These are phyloP conservation scores for Colletotrichum lindemuthianum DNA, from an alignment of 2,329 filamentous ascomycete genomes.

Conservation along the genomic window DNA sequence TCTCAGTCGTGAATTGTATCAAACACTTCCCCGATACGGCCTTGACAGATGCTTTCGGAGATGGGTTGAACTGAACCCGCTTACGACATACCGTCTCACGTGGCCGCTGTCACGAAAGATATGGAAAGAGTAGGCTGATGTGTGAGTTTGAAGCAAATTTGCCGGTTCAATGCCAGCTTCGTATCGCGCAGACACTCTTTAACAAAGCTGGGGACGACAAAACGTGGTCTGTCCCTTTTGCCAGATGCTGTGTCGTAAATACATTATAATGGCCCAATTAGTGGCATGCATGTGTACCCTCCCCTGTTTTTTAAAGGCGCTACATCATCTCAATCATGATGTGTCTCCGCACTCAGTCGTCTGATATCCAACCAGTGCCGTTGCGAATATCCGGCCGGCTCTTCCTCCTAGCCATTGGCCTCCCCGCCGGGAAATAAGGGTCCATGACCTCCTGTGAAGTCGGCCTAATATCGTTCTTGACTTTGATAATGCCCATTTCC, in stretches of 20 bases:
- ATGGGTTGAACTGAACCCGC: not conserved
- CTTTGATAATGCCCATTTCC: slow-evolving; percentile 33
- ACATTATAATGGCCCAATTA: slow-evolving; percentile 15
- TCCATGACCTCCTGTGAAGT: slow-evolving; percentile 26
- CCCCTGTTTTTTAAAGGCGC: not conserved
- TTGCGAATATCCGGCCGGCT: slow-evolving; percentile 13
- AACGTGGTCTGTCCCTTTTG: slow-evolving; percentile 4
- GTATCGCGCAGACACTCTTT: slow-evolving; percentile 12
- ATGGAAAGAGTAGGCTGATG: not conserved
- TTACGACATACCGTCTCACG: no score
- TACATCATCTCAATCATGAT: not conserved
- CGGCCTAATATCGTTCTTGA: slow-evolving; percentile 18
- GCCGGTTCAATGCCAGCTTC: slow-evolving; percentile 6
- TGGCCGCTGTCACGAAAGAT: no score
- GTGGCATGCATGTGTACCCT: slow-evolving; percentile 7
- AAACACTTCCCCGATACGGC: slow-evolving; percentile 1
- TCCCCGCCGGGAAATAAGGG: slow-evolving; percentile 28
- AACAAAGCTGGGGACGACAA: slow-evolving; percentile 1
- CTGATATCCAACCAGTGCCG: slow-evolving; percentile 26
- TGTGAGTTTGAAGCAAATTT: slow-evolving; percentile 13
- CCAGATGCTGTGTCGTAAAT: slow-evolving; percentile 18
- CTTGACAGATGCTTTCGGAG: slow-evolving; percentile 5
- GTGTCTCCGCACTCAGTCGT: slow-evolving; percentile 14
- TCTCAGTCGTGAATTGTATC: slow-evolving; percentile 28
- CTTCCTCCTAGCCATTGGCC: slow-evolving; percentile 22